Evolutionary conservation across 139 green algal genomes (phyloP).

Genomic region (Yamagishiella unicocca): DNA sequence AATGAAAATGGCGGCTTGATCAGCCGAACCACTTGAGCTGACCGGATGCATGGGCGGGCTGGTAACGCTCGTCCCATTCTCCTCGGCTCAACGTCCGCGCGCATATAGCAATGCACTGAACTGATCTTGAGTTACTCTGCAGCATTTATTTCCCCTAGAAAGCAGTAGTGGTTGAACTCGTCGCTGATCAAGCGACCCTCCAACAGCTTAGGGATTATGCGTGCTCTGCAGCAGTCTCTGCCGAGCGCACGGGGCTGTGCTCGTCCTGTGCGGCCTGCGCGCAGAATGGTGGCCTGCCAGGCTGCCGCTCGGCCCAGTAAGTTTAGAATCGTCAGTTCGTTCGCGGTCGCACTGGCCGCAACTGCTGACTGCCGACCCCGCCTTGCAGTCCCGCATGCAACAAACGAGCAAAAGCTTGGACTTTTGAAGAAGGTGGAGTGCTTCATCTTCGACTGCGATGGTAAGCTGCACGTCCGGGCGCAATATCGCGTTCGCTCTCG

Average conservation of each 20-base stretch:
- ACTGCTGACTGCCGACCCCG: background rate
- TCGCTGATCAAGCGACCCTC: slow-evolving; percentile 3
- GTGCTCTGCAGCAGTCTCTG: background rate
- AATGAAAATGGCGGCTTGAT: too few species aligned
- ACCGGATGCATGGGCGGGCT: too few species aligned
- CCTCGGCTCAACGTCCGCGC: too few species aligned
- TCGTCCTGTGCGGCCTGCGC: slow-evolving; percentile 20
- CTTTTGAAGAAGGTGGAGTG: slow-evolving; percentile 93
- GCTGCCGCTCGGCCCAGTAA: slow-evolving; percentile 25
- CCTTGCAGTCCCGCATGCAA: slow-evolving; percentile 56
- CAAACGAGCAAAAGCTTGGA: slow-evolving; percentile 75
- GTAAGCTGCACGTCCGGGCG: slow-evolving; percentile 62
- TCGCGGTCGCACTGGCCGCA: background rate
- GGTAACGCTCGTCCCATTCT: too few species aligned
- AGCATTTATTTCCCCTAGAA: too few species aligned
- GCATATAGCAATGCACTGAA: too few species aligned
- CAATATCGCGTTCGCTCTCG: too few species aligned
- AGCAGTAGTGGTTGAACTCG: background rate
- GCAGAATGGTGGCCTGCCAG: background rate
- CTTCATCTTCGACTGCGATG: slow-evolving; percentile 99
- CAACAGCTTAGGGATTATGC: slow-evolving; percentile 23
- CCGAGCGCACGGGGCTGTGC: background rate
- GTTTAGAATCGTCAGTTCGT: background rate
- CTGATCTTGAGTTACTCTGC: too few species aligned
- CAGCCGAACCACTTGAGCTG: too few species aligned